Base-by-base conservation (phyloP, 1,284 basidiomycete species). In the Heterobasidion parviporum region DNA sequence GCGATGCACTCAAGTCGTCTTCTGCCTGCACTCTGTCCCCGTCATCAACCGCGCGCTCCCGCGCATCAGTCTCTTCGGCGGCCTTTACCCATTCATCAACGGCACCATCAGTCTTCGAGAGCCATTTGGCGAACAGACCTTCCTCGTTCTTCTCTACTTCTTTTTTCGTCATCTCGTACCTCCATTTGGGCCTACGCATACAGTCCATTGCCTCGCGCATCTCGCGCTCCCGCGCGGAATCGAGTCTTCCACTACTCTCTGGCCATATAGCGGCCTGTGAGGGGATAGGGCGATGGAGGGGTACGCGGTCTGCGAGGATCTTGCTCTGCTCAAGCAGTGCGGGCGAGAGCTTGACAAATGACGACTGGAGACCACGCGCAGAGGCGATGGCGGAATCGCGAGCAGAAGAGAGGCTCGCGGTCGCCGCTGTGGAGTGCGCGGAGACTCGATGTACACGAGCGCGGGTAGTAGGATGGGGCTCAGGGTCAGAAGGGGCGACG, bases 111-210 rank as follows among this genome's bases (percentile, higher is more conserved):
- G 18, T 44, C 44, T 35, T 55, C 91, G 90, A 63, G 94, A 92
- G 92, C 82, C 92, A 43, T 91, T 94, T 9, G 83, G 84, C 6
- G 92, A 94, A 93, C 47, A 83, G 54, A 0, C 82, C 89, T 63
- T 89, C 87, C 68, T 94, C 92, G 64, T 94, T 94, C 56, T 73
- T 76, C 65, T 94, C 91, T n/a, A 95, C 83, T 69, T 93, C 88
- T 46, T 80, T 82, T 73, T 92, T 67, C 92, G 93, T 0, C 79
- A 78, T 6, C 7, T 54, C 53, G 33, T 54, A 54, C 47, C 67
- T 88, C 9, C 86, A 88, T 65, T 81, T 79, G 61, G 83, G 85
- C 0, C 74, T 79, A 3, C 81, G 84, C 1, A 76, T 87, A 50
- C 66, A 72, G 94, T 15, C 35, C 68, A 86, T 66, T 50, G 67